Evolutionary conservation across 1,284 basidiomycete genomes (phyloP), one percentile per base, ranked within the genome.

Genomic region (Tilletia horrida): DNA sequence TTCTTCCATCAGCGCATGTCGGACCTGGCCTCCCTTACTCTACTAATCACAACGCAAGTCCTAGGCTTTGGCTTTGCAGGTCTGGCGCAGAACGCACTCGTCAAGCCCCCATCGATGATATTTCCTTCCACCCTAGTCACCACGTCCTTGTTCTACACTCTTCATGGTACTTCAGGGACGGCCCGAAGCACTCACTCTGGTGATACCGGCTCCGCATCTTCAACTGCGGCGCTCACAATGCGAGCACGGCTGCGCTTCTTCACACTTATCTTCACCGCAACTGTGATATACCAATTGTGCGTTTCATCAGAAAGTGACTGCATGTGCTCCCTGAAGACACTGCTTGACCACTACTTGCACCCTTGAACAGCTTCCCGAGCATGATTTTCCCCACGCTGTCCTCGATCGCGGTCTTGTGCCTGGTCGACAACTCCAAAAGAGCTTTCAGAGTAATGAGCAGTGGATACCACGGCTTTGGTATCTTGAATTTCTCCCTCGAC

Each of bases 391-490:
- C 85, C 0, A 84, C 84, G 0, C 76, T 86, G 31, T 85, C 84
- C 0, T 84, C 83, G 7, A 81, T 86, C 29, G 83, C 85, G 0
- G 73, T 85, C 3, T 81, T 86, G 1, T 86, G 85, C 68, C 73
- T 85, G 43, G 68, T 84, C 45, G 78, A 84, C 71, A 84, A 84
- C 68, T 66, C 76, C 61, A 82, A 75, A 50, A 83, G 79, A 70
- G 81, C 81, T 66, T 76, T 85, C 66, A 76, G 83, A 14, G 83
- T 82, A 0, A 77, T 86, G 16, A 83, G 84, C 40, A 83, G 82
- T n/a, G 85, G 84, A 11, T 85, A 85, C 70, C 75, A 81, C 3
- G 85, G 85, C 1, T 79, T 85, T n/a, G 85, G 85, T 6, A 81
- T 85, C 63, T 73, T 83, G 47, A 84, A 85, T 71, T 81, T 85